These are phyloP conservation scores for Lipomyces sp. DNA, from an alignment of 805 yeast genomes.

Conservation along the genomic window DNA sequence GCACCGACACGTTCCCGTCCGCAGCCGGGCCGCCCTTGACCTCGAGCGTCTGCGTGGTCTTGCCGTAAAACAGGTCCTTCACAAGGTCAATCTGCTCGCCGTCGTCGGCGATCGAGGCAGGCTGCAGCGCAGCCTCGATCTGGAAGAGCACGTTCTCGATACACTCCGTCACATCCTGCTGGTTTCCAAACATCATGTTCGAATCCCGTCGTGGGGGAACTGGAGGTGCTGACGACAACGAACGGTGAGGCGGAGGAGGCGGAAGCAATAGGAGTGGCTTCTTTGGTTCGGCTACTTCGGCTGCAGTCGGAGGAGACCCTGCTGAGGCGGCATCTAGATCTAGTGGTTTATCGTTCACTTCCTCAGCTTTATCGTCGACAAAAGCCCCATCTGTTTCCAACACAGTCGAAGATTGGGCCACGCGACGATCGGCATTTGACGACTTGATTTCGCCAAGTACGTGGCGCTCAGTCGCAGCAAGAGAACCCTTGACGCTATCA, in stretches of 20 bases:
- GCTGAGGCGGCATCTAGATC: no score
- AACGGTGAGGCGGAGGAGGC: conserved; percentile 3
- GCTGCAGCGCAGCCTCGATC: conserved; percentile 80
- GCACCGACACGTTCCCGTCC: neutral
- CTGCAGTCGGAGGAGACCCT: no score
- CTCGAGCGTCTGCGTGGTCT: conserved; percentile 68
- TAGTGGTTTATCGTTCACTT: no score
- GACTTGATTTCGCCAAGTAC: conserved; percentile 5
- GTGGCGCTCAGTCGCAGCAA: conserved; percentile 1
- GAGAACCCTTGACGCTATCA: neutral
- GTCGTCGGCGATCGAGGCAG: conserved; percentile 54
- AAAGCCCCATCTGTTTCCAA: neutral
- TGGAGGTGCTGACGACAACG: conserved; percentile 7
- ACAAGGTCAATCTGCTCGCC: conserved; percentile 85
- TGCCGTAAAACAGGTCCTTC: conserved; percentile 79
- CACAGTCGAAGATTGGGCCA: no score
- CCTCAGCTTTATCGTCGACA: neutral
- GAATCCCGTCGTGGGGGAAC: conserved; percentile 14
- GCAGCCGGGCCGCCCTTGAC: conserved; percentile 31
- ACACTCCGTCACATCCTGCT: conserved; percentile 97
- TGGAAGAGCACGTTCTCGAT: conserved; percentile 91
- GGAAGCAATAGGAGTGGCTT: conserved; percentile 7
- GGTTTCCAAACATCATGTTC: conserved; percentile 50
- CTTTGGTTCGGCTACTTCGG: neutral
- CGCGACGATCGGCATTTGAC: neutral